Base-by-base conservation (phyloP, 2,329 filamentous ascomycete genomes). In the Colletotrichum lindemuthianum region DNA sequence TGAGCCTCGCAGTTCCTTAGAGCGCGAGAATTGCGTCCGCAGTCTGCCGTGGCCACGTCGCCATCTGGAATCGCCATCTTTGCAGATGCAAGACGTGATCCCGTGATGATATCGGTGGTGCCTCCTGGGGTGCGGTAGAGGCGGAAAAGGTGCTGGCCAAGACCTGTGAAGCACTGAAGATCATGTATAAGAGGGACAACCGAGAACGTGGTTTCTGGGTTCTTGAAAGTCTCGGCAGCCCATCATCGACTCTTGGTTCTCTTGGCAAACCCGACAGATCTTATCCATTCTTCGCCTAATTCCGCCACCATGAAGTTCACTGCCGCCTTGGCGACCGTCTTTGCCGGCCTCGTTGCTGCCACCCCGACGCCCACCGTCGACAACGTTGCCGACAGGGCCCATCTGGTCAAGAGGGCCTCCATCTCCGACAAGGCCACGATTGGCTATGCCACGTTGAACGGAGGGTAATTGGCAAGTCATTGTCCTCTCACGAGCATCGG, bases 361-460 rank as follows among this genome's bases (percentile, higher is more conserved):
- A 63, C 61, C 5, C 68, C 68, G 8, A 69, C 68, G n/a, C 65
- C 57, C 8, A 68, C 68, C 9, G 40, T 60, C 32, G 59, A 59
- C 13, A 48, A 52, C 33, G 40, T 43, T 36, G 52, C 52, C 6
- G 56, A 60, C 12, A 57, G 59, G 44, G 37, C 36, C 45, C 52
- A 69, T 44, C 59, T 69, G 32, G 59, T 58, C 7, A 69, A 70
- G 60, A 57, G 68, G 36, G 69, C 69, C 10, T 59, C 55, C 6
- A 63, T 70, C 53, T 69, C 68, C 10, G 69, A 70, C 57, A 66
- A 59, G 43, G 68, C 68, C 8, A 75, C 72, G 12, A 69, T 75
- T 34, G 83, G 82, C 33, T 85, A 81, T 69, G 82, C 79, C 40
- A 80, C 78, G 33, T 68, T 77, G 64, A 84, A 84, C 51, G 81